These are phyloP conservation scores for Acmispon strigosus DNA, from an alignment of 306 rosid genomes.

Conservation along the genomic window DNA sequence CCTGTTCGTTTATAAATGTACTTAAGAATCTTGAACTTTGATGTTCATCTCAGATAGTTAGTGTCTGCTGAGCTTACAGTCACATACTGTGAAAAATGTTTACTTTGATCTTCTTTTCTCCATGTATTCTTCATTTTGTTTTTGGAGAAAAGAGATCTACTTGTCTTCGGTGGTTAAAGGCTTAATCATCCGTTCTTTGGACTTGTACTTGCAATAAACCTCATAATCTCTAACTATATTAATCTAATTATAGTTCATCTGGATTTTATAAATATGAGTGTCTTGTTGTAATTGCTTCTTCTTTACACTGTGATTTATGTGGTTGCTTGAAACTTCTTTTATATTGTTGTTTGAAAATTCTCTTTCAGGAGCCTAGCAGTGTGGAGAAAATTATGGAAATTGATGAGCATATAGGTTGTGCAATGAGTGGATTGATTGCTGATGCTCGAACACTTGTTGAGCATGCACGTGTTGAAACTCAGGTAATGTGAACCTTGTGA, in stretches of 20 bases:
- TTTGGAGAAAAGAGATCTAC: neutral
- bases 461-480: conserved; percentile 97
- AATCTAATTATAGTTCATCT: neutral
- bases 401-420: conserved; percentile 93
- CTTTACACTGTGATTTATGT: too few species aligned
- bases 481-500: conserved; percentile 35
- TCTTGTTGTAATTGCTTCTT: neutral
- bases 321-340: too few species aligned
- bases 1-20: neutral
- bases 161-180: neutral
- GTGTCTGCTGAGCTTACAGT: neutral
- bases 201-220: neutral
- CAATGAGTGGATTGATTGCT: conserved; percentile 98
- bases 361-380: conserved; percentile 92
- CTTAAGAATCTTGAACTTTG: neutral
- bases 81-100: neutral
- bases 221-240: neutral
- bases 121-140: neutral
- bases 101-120: neutral
- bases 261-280: neutral
- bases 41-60: neutral
- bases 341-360: neutral
- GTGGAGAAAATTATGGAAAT: conserved; percentile 98
- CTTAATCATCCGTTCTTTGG: neutral
- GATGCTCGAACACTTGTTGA: conserved; percentile 99